phyloP scores from a whole-genome alignment of 1,284 basidiomycete species.

The Marasmius oreades region DNA sequence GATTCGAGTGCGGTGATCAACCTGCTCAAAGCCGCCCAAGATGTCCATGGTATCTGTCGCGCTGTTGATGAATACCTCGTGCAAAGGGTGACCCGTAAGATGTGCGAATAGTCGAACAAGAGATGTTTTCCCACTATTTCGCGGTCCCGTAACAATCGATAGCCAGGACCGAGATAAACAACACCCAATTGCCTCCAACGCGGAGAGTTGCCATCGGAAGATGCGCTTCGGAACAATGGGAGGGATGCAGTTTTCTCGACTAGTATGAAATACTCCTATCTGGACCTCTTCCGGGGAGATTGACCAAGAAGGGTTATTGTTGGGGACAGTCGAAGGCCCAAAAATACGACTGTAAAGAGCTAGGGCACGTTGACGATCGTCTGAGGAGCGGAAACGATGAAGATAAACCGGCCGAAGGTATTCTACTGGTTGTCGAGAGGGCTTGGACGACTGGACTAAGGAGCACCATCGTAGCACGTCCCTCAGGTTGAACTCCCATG shows the following conservation, averaged over 20 bases:
- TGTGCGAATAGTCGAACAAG: conserved; percentile 73
- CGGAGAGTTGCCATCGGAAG: conserved; percentile 62
- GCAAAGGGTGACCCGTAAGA: conserved; percentile 65
- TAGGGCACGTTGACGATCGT: conserved; percentile 64
- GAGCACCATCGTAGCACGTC: conserved; percentile 91
- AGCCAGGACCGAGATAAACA: conserved; percentile 84
- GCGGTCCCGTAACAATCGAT: conserved; percentile 80
- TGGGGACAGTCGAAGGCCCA: conserved; percentile 27
- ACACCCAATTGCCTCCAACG: conserved; percentile 75
- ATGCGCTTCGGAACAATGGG: conserved; percentile 43
- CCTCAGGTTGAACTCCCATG: conserved; percentile 99
- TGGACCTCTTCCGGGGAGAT: conserved; percentile 56
- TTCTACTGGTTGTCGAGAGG: conserved; percentile 53
- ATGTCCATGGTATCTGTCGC: conserved; percentile 95
- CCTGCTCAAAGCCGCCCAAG: conserved; percentile 94
- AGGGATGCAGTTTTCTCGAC: conserved; percentile 42
- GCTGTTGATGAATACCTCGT: conserved; percentile 80
- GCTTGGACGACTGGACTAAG: conserved; percentile 41
- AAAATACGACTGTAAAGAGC: conserved; percentile 67
- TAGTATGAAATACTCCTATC: conserved; percentile 64
- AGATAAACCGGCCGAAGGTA: conserved; percentile 77
- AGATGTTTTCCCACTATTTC: conserved; percentile 78
- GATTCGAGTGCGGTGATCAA: conserved; percentile 47
- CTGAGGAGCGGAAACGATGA: conserved; percentile 76
- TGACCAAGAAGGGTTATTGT: conserved; percentile 44